Conservation (phyloP, 352 stramenopile species). For the Aphanomyces invadans region DNA sequence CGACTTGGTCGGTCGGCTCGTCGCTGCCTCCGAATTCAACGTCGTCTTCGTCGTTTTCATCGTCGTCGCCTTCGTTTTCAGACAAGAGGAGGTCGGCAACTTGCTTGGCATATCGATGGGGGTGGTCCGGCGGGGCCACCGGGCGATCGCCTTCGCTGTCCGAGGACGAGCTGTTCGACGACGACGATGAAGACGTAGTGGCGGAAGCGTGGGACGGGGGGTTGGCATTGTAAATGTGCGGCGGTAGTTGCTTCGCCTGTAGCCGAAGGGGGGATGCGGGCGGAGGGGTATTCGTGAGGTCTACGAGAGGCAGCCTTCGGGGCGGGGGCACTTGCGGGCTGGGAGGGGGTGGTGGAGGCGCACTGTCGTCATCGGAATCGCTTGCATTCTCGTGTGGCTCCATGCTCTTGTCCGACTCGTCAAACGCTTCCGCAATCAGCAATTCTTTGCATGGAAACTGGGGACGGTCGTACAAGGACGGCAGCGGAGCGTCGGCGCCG, state of each 20-base stretch:
- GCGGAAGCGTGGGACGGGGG: neutral
- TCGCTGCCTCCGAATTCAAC: neutral
- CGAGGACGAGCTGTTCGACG: neutral
- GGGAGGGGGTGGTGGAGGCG: neutral
- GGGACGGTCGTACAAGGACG: neutral
- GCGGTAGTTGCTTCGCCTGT: slow-evolving; percentile 8
- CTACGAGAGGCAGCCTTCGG: neutral
- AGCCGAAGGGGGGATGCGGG: neutral
- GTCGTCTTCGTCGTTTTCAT: neutral
- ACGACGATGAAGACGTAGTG: neutral
- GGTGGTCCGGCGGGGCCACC: neutral
- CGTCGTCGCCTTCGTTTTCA: too few relatives aligned
- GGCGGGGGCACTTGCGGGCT: neutral
- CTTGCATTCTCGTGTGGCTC: neutral
- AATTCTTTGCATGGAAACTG: neutral
- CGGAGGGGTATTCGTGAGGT: neutral
- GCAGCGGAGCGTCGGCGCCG: neutral
- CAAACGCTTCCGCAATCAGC: neutral
- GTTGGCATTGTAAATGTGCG: neutral
- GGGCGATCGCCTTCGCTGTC: neutral
- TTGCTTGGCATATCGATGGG: neutral
- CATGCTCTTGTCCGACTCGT: neutral
- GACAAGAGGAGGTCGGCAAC: neutral
- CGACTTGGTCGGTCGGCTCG: neutral
- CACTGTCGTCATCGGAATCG: neutral